A percentile compares a stretch with the other conserved stretches of the same genome.
phyloP scores from a whole-genome alignment of 176 grass and related monocot species.

The Puccinellia tenuiflora region DNA sequence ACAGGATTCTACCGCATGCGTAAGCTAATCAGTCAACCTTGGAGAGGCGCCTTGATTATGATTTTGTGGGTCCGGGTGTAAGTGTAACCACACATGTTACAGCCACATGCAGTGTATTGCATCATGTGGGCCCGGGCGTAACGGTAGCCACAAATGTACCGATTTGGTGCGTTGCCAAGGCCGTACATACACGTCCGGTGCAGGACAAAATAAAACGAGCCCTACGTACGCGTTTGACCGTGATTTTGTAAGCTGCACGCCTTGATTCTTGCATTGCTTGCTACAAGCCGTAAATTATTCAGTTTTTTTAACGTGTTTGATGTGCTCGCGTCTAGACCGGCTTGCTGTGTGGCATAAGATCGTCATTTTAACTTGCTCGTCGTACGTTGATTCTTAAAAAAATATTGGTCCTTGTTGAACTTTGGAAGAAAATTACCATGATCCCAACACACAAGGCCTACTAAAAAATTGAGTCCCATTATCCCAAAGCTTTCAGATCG shows the following conservation, averaged over 20 bases:
- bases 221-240: not conserved
- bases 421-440: too few species aligned
- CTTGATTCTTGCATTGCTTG: not conserved
- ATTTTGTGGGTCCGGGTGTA: not conserved
- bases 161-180: not conserved
- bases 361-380: not conserved
- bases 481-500: too few species aligned
- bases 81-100: not conserved
- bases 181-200: not conserved
- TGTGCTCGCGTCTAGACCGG: not conserved
- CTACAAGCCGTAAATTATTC: not conserved
- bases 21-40: too few species aligned
- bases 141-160: too few species aligned
- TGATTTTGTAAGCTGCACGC: not conserved
- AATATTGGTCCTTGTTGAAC: too few species aligned
- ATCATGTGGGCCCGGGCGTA: too few species aligned
- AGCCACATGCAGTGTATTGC: too few species aligned
- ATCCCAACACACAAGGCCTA: too few species aligned
- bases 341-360: not conserved
- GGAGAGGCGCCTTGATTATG: too few species aligned
- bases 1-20: too few species aligned
- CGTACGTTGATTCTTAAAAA: too few species aligned
- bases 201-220: not conserved
- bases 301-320: not conserved
- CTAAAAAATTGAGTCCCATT: too few species aligned